phyloP scores from a whole-genome alignment of 306 rosid species.

The Begonia loranthoides region DNA sequence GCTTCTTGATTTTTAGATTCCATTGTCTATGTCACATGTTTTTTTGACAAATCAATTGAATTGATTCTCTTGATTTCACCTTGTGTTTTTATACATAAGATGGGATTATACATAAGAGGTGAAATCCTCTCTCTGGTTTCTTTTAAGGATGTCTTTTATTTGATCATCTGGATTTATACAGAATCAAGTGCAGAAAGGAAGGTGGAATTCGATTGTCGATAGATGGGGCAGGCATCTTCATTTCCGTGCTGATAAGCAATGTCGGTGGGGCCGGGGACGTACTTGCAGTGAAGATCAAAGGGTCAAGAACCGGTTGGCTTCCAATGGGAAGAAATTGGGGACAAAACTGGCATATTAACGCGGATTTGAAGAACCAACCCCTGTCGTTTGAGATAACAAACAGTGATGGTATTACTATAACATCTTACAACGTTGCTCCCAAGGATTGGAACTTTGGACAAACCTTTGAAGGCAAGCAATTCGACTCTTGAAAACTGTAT shows the following conservation, averaged over 20 bases:
- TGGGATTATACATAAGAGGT: no score
- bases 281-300: conserved; percentile 58
- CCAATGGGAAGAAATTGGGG: conserved; percentile 98
- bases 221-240: conserved; percentile 58
- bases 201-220: conserved; percentile 69
- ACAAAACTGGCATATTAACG: conserved; percentile 87
- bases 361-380: conserved; percentile 70
- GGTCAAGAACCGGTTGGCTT: conserved; percentile 96
- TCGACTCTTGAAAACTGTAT: conserved; percentile 25
- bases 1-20: no score
- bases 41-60: no score
- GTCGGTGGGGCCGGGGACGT: conserved; percentile 89
- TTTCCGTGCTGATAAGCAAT: conserved; percentile 72
- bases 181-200: conserved; percentile 86
- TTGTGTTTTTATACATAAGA: no score
- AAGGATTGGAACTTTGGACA: conserved; percentile 83
- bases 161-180: conserved; percentile 12
- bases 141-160: no score
- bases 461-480: conserved; percentile 91
- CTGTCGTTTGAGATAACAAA: conserved; percentile 71
- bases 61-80: no score
- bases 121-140: no score
- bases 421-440: conserved; percentile 74
- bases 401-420: conserved; percentile 54
- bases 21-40: no score